Base-by-base conservation (phyloP, 805 yeast species). In the Candida succiphila region DNA sequence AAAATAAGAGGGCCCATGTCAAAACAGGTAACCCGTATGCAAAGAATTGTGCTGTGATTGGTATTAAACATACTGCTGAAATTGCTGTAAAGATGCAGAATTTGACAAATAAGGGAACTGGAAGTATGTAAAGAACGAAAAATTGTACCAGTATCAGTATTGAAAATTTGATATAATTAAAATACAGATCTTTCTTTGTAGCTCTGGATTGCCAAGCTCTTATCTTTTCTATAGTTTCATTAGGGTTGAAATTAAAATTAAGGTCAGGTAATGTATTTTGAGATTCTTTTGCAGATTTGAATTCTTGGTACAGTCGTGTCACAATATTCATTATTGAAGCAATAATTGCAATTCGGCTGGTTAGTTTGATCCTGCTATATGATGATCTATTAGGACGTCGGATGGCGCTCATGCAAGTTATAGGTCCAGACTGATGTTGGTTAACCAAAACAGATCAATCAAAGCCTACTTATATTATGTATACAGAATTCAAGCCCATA, bases 1-100 rank as follows among this genome's bases (percentile, higher is more conserved):
- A 87, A 59, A 79, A 89, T 31, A 89, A 67, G 25, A 86, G 75
- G 43, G 87, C 71, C 96, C 96, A 89, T 4, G 94, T 67, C 36
- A 80, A 70, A 17, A 92, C 77, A 3, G 97, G 96, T 48, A 86
- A 58, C 14, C 85, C 94, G 43, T 77, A 76, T 34, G 82, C 65
- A 53, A 86, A 84, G 56, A 89, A 87, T 55, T 89, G 97, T 7
- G 82, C 69, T 1, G 94, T 79, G 33, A 82, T 54, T 9, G 98
- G 98, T 12, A 87, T 52, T 27, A 65, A 48, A 32, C 81, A 59
- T 41, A 79, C 24, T 14, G 38, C 10, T 6, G 43, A 34, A 1
- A 30, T 17, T 30, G 27, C 31, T 3, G 35, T 7, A 10, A 45
- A n/a, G 34, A 5, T 10, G 1, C 44, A 16, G 5, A 45, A 21